Base-by-base conservation (phyloP, 2,329 filamentous ascomycete species). In the Arthrobotrys conoides region DNA sequence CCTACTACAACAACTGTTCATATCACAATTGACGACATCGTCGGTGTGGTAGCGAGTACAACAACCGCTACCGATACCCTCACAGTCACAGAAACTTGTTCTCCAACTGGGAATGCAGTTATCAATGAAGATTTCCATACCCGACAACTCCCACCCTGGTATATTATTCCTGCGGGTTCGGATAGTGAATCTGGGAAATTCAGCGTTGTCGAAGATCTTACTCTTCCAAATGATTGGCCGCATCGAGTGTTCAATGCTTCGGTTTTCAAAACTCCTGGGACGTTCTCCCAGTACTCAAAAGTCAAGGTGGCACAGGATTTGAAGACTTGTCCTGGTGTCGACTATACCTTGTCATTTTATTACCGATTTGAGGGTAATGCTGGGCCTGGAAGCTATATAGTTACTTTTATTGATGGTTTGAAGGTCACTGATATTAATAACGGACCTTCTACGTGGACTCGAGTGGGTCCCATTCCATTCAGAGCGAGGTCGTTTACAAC, bases 261-360 rank as follows among this genome's bases (percentile, higher is more conserved):
- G 10, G 48, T 27, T 24, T 51, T 51, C 48, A 51, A 24, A 51
- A 51, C 4, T 5, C 3, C 44, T 20, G 18, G 20, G 12, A n/a
- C n/a, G n/a, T 24, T 16, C 2, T 24, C 22, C 10, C 9, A 12
- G 5, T 51, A 48, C 18, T 51, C 41, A 12, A 73, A 73, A 30
- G 51, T 68, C 41, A 61, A 61, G 2, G 20, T 73, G 24, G 70
- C 53, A 18, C 70, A 73, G 18, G 30, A 67, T 30, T 33, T 73
- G 41, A 49, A 51, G n/a, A 73, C 70, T 22, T 73, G 63, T 38
- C 49, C 49, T 22, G 63, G 63, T 20, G 51, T 30, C n/a, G 66
- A n/a, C 4, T 73, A 73, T 22, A 51, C 6, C n/a, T 5, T 73
- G 0, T 41, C 36, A 2, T 73, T 73, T 41, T 49, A 14, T 16